Evolutionary conservation across 2,329 filamentous ascomycete genomes (phyloP), one percentile per base, ranked within the genome.

Genomic region (Penicillium sclerotigenum): DNA sequence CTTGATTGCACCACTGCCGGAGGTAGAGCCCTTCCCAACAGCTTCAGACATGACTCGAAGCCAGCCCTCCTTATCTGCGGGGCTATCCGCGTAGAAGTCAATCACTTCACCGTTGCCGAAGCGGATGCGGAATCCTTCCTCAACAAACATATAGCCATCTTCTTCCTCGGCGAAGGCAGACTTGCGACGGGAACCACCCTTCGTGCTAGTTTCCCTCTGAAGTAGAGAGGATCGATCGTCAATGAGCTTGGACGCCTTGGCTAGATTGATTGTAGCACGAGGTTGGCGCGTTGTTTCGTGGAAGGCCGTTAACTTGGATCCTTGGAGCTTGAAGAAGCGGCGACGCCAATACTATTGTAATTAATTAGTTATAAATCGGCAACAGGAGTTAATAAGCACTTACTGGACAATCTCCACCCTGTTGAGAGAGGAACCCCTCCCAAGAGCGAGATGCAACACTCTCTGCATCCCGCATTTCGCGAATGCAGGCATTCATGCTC

Each of bases 71-170:
- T 97, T 99, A 70, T 94, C 88, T 37, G 84, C 84, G 1, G 87
- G 84, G 31, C 86, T 92, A 74, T 97, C 93, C 69, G 93, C 94
- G 71, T 99, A 97, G 73, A 97, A 97, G 79, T 97, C 93, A 71
- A 99, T 99, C 61, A 96, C 87, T 77, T 99, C 94, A 59, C 94
- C 94, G 69, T 99, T 99, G 72, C 90, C 95, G 76, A 99, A 99
- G 56, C 93, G 91, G 72, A 99, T 96, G 38, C 94, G 90, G 87
- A 99, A 99, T 3, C 94, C 94, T 73, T 99, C 94, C 74, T 99
- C 94, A 51, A 99, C 93, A 73, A 99, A 99, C 89, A 97, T 96
- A 80, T 99, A 99, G 40, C 94, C 94, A 72, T 99, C 94, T 76
- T 99, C 94, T 63, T 99, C 94, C 74, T 97, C 94, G 1, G 93